Evolutionary conservation across 2,329 filamentous ascomycete species (phyloP), one percentile per base, ranked within the genome.

Genomic region (Alternaria postmessia): DNA sequence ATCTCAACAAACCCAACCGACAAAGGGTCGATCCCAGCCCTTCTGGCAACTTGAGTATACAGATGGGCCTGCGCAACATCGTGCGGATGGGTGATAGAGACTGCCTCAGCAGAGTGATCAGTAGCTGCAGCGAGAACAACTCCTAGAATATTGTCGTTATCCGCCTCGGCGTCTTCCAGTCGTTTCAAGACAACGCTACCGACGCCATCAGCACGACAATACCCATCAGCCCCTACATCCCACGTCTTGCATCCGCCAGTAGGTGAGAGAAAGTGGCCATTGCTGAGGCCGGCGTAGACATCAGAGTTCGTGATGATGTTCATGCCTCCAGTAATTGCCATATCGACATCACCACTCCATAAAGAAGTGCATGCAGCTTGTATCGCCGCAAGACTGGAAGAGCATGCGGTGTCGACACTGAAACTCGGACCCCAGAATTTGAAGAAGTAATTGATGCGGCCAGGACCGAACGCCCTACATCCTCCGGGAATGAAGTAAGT

Each of bases 401-500:
- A 76, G 44, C 78, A 80, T 3, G 77, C 78, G 0, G 78, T 76
- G 53, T 80, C 78, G 4, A 79, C 64, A 8, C 71, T 70, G 18
- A 66, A 69, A 51, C 82, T 85, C 0, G 85, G 84, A 2, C 78
- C 76, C 51, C 63, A 63, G n/a, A 78, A 69, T 44, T 77, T 68
- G 39, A 78, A 68, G 54, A 66, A 66, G 46, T 72, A 75, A 54
- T 82, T 83, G 61, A 84, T 79, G 4, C 85, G 80, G 0, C 85
- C 86, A 0, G 82, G 81, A 0, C 76, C 80, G 57, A 87, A 88
- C 0, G 84, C 85, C 20, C 86, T 76, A 9, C 77, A 76, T 26
- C 80, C 81, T n/a, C 84, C 85, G 0, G 86, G 81, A 43, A 87
- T 84, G 66, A 77, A 85, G 68, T 87, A 87, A 0, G 84, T 86